phyloP scores from a whole-genome alignment of 1,139 yeast species.

The Lodderomyces orthopsilosis region DNA sequence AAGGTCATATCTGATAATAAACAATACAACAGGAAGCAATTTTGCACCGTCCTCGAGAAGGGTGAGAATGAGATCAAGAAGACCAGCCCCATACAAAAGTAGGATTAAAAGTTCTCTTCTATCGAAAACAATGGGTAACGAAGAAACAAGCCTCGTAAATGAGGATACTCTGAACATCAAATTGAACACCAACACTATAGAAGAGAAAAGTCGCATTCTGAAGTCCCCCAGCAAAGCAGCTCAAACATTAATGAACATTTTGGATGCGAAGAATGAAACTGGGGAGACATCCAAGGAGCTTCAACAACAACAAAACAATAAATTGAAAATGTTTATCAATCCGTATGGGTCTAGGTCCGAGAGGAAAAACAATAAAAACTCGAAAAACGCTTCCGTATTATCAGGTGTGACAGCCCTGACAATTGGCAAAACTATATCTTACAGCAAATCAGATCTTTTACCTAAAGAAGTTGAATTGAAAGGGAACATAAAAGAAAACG shows the following conservation, averaged over 20 bases:
- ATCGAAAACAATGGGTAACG: conserved; percentile 13
- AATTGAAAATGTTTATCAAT: conserved; percentile 12
- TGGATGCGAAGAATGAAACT: conserved; percentile 38
- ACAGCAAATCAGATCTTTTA: conserved; percentile 31
- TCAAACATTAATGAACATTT: conserved; percentile 57
- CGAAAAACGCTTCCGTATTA: background rate
- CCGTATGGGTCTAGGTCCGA: conserved; percentile 13
- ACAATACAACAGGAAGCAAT: conserved; percentile 15
- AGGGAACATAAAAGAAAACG: conserved; percentile 15
- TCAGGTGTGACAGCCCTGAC: conserved; percentile 32
- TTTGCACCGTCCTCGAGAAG: conserved; percentile 39
- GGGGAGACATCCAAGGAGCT: conserved; percentile 5
- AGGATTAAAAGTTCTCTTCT: conserved; percentile 34
- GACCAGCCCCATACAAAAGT: conserved; percentile 65
- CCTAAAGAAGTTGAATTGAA: conserved; percentile 10
- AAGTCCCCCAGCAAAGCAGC: conserved; percentile 61
- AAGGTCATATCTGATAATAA: conserved; percentile 18
- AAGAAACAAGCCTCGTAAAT: conserved; percentile 7
- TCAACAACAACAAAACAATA: conserved; percentile 11
- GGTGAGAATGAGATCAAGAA: conserved; percentile 60
- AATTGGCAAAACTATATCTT: conserved; percentile 36
- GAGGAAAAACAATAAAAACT: background rate
- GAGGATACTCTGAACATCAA: background rate
- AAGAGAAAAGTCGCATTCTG: conserved; percentile 6
- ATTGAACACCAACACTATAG: background rate